A percentile compares a stretch with the other conserved stretches of the same genome.
Evolutionary conservation across 2,329 filamentous ascomycete species (phyloP).

Genomic region (Neonectria magnoliae): DNA sequence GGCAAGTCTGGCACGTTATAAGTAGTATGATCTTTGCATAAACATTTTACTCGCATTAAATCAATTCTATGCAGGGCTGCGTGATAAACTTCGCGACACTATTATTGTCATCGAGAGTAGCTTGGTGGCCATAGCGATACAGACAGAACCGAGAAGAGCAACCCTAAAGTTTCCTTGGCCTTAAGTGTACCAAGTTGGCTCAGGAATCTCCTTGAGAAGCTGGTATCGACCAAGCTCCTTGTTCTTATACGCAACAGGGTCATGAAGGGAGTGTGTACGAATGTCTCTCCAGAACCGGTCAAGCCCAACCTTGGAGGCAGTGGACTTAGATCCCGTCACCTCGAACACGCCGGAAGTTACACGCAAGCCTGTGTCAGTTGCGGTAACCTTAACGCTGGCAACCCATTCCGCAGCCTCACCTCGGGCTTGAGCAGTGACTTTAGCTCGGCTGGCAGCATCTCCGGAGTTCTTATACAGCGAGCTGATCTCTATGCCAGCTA

Average conservation of each 20-base stretch:
- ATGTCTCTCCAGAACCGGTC: conserved; percentile 75
- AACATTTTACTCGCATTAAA: no score
- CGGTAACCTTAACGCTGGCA: conserved; percentile 69
- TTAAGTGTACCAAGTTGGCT: no score
- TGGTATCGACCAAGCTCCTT: no score
- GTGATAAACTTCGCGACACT: no score
- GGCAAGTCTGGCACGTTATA: no score
- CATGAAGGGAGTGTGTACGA: conserved; percentile 70
- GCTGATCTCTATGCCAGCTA: conserved; percentile 60
- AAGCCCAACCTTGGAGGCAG: conserved; percentile 65
- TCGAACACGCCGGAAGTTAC: conserved; percentile 72
- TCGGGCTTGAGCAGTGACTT: conserved; percentile 60
- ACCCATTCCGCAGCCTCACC: conserved; percentile 72
- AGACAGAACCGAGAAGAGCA: no score
- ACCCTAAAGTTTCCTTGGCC: no score
- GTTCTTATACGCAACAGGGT: not conserved
- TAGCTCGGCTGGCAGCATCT: conserved; percentile 48
- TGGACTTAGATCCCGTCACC: conserved; percentile 68
- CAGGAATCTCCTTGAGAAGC: no score
- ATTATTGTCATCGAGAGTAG: no score
- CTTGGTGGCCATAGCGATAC: no score
- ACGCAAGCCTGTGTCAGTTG: conserved; percentile 67
- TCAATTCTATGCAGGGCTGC: no score
- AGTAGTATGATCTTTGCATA: no score
- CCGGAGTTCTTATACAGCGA: conserved; percentile 54